Conservation (phyloP, 75 land plant genomes). For the Cryptomeria japonica region DNA sequence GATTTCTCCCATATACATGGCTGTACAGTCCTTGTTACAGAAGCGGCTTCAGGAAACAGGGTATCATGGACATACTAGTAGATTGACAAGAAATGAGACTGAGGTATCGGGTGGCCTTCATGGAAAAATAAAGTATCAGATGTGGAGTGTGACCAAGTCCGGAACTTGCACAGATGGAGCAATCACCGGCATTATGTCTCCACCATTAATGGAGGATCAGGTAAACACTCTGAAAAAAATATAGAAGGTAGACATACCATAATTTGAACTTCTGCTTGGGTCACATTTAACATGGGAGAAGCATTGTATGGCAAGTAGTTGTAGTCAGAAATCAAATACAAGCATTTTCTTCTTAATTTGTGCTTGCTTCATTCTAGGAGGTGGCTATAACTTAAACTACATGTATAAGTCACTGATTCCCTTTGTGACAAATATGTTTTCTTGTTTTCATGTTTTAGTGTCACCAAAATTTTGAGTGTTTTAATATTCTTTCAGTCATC, state of each 20-base stretch:
- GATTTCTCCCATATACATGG: not conserved
- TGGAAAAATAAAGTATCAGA: conserved; percentile 61
- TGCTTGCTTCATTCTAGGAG: not conserved
- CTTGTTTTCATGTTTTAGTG: not conserved
- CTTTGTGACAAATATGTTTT: not conserved
- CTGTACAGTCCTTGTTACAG: conserved; percentile 55
- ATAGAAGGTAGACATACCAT: not conserved
- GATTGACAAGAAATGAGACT: conserved; percentile 20
- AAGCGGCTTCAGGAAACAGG: conserved; percentile 56
- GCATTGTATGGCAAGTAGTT: not conserved
- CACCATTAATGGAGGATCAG: conserved; percentile 91
- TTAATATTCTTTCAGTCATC: not conserved
- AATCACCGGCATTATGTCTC: conserved; percentile 83
- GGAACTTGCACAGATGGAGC: conserved; percentile 81
- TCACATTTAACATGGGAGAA: not conserved
- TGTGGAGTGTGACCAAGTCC: conserved; percentile 91
- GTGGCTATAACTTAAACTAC: conserved; percentile 4
- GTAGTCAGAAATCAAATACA: not conserved
- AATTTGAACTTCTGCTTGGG: not conserved
- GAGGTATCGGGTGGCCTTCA: conserved; percentile 25
- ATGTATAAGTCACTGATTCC: not conserved
- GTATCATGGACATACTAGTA: conserved; percentile 35
- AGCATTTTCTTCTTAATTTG: not conserved
- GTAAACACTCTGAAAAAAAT: conserved; percentile 22
- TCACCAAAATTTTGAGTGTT: conserved; percentile 7